Conservation (phyloP, 2,329 filamentous ascomycete species). For the Fonsecaea nubica region DNA sequence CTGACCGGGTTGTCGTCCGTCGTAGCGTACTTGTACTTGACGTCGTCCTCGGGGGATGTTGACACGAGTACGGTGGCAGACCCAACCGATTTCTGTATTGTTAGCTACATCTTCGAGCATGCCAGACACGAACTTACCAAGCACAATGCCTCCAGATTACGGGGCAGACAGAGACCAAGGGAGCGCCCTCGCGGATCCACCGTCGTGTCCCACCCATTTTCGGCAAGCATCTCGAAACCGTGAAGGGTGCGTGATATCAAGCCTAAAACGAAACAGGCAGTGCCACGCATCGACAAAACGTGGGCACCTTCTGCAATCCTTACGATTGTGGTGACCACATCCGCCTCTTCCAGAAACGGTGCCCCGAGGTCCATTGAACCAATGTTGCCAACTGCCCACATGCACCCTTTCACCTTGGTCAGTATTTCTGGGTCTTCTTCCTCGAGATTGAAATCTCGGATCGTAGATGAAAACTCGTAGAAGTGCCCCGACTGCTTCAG, state of each 20-base stretch:
- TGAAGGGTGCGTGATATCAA: constrained; percentile 90
- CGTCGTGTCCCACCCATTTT: constrained; percentile 91
- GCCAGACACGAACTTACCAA: constrained; percentile 52
- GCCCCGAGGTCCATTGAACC: constrained; percentile 97
- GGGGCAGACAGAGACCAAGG: constrained; percentile 84
- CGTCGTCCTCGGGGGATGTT: constrained; percentile 54
- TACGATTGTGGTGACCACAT: constrained; percentile 86
- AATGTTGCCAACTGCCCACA: constrained; percentile 98
- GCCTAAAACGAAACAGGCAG: constrained; percentile 94
- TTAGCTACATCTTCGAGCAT: constrained; percentile 10
- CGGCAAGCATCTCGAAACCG: constrained; percentile 86
- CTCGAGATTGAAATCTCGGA: constrained; percentile 84
- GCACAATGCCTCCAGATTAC: constrained; percentile 78
- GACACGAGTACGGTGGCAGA: constrained; percentile 46
- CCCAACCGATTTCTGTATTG: constrained; percentile 28
- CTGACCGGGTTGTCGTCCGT: constrained; percentile 68
- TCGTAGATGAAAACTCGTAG: constrained; percentile 87
- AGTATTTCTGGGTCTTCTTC: constrained; percentile 84
- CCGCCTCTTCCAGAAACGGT: constrained; percentile 86
- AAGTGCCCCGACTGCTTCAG: constrained; percentile 95
- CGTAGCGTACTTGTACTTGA: constrained; percentile 63
- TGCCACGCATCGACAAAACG: constrained; percentile 91
- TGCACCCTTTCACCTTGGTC: constrained; percentile 91
- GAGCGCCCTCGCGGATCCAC: constrained; percentile 82
- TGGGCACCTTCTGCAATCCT: constrained; percentile 85